Conservation (phyloP, 169 alveolate species). For the Plasmodium knowlesi region DNA sequence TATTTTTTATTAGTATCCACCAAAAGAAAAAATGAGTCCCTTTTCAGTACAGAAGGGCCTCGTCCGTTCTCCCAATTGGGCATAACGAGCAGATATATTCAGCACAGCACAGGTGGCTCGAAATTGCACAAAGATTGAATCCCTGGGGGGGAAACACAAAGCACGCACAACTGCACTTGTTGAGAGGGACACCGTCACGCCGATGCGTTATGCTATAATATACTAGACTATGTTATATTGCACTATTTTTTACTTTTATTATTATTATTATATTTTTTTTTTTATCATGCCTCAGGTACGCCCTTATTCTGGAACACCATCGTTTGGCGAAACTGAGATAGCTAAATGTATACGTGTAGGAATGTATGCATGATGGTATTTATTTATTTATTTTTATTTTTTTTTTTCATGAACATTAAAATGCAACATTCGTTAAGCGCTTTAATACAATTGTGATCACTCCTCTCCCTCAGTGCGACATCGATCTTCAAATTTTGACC, state of each 20-base stretch:
- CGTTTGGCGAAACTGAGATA: background rate
- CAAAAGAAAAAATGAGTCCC: background rate
- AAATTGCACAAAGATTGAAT: background rate
- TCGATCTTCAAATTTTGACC: background rate
- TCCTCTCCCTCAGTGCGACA: background rate
- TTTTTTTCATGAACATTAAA: background rate
- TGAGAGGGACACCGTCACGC: background rate
- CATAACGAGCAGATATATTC: background rate
- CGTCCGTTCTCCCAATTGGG: background rate
- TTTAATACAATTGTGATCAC: background rate
- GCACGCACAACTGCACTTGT: background rate
- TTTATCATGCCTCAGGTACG: background rate
- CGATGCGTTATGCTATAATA: background rate
- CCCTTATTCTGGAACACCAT: conserved; percentile 2
- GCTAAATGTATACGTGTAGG: background rate
- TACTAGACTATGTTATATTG: background rate
- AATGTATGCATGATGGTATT: background rate
- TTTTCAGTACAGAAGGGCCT: background rate
- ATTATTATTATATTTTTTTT: background rate
- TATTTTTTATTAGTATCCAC: background rate
- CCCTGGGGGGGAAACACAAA: background rate
- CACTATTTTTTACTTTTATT: background rate
- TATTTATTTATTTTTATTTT: no score
- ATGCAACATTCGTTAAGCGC: background rate
- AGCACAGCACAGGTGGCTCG: background rate